These are phyloP conservation scores for Pseudopyrenochaeta lycopersici DNA, from an alignment of 2,329 filamentous ascomycete genomes.

Conservation along the genomic window DNA sequence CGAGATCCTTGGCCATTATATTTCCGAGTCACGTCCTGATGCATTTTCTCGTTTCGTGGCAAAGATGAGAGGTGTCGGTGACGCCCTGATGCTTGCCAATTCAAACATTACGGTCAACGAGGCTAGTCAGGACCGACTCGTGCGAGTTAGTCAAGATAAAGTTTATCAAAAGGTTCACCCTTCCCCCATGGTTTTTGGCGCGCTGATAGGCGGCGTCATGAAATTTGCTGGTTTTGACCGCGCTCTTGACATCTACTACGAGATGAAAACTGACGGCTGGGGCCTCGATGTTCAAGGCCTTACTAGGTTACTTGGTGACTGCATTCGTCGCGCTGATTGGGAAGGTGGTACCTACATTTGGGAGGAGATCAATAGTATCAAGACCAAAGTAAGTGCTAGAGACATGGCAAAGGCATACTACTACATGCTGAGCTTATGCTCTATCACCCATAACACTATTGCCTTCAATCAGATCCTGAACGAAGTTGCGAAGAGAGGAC, in stretches of 20 bases:
- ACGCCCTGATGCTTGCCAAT: slow-evolving; percentile 53
- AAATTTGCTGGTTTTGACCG: slow-evolving; percentile 57
- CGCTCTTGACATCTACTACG: slow-evolving; percentile 52
- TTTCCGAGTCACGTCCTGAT: slow-evolving; percentile 33
- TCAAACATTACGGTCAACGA: slow-evolving; percentile 50
- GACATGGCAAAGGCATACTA: slow-evolving; percentile 42
- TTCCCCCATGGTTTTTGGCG: slow-evolving; percentile 55
- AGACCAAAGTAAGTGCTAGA: slow-evolving; percentile 21
- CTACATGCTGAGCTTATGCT: slow-evolving; percentile 44
- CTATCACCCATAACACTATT: slow-evolving; percentile 38
- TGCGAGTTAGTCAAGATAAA: slow-evolving; percentile 31
- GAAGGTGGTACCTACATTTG: slow-evolving; percentile 50
- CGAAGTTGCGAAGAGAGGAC: slow-evolving; percentile 33
- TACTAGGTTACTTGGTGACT: slow-evolving; percentile 51
- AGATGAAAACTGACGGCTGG: slow-evolving; percentile 57
- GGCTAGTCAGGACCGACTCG: slow-evolving; percentile 33
- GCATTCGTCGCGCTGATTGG: slow-evolving; percentile 50
- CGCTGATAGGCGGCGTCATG: slow-evolving; percentile 53
- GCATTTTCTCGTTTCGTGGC: slow-evolving; percentile 52
- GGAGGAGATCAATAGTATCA: slow-evolving; percentile 52
- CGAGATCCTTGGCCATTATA: slow-evolving; percentile 53
- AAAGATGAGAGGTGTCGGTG: slow-evolving; percentile 52
- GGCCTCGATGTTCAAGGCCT: slow-evolving; percentile 53
- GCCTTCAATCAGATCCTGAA: slow-evolving; percentile 44
- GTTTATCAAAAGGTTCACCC: slow-evolving; percentile 56